phyloP scores from a whole-genome alignment of 768 basidiomycete genomes.

The Boletus reticuloceps region DNA sequence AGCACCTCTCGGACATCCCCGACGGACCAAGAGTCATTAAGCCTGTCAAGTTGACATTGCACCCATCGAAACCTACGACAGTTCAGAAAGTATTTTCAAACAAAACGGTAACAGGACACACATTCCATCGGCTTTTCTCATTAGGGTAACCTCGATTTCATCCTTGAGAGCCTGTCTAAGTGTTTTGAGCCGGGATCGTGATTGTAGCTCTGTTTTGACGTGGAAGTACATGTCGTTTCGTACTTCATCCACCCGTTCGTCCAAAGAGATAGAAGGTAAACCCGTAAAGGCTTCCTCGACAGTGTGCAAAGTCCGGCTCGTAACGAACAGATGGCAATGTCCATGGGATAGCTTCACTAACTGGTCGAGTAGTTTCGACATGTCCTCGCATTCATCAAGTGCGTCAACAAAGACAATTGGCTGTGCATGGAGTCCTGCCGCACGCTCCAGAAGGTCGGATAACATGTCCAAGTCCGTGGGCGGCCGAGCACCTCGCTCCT shows the following conservation, averaged over 20 bases:
- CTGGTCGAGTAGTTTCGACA: background rate
- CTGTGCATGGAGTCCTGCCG: background rate
- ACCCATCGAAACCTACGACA: background rate
- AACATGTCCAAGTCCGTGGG: background rate
- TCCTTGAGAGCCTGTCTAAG: background rate
- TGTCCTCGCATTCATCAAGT: slow-evolving; percentile 11
- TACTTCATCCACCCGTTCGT: background rate
- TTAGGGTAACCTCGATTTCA: background rate
- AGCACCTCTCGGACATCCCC: background rate
- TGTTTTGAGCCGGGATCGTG: background rate
- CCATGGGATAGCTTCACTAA: background rate
- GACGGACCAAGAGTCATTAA: background rate
- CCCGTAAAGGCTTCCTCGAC: background rate
- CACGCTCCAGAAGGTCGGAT: background rate
- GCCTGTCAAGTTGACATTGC: background rate
- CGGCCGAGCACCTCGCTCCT: background rate
- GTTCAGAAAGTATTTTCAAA: background rate
- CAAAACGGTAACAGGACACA: background rate
- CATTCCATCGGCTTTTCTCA: background rate
- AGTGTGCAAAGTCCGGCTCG: background rate
- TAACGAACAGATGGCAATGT: background rate
- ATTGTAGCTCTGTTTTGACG: too few relatives aligned
- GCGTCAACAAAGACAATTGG: slow-evolving; percentile 10
- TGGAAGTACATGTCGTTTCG: too few relatives aligned
- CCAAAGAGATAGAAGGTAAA: background rate